Conservation (phyloP, 805 yeast genomes). For the Lipomyces kockii region DNA sequence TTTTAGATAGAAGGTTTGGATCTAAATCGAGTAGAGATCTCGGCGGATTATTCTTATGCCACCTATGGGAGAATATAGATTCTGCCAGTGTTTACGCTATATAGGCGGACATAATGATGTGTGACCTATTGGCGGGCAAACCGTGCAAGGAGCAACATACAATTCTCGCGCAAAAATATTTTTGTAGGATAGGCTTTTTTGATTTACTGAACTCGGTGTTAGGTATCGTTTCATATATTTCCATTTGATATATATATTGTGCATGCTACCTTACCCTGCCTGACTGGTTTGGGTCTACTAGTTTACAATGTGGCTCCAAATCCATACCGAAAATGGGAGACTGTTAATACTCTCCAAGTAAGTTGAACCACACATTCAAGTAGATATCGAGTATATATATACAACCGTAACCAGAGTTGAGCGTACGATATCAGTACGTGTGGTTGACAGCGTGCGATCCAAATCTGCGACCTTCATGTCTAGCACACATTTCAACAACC, state of each 20-base stretch:
- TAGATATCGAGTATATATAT: neutral
- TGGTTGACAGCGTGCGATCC: neutral
- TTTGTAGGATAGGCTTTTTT: neutral
- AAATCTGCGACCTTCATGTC: no score
- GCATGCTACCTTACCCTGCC: neutral
- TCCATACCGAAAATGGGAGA: neutral
- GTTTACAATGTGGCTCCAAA: neutral
- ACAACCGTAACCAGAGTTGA: neutral
- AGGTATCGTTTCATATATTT: neutral
- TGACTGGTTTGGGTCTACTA: neutral
- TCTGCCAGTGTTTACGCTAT: neutral
- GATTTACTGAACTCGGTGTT: neutral
- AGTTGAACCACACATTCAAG: neutral
- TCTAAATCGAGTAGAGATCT: neutral
- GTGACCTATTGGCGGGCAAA: no score
- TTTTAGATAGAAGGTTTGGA: neutral
- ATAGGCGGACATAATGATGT: neutral
- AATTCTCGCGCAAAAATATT: neutral
- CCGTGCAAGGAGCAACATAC: neutral
- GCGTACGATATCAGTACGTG: neutral
- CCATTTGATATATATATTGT: neutral
- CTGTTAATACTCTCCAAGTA: neutral
- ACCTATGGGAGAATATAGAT: no score
- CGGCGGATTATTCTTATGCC: no score
- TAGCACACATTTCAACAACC: no score